A percentile compares a stretch with the other conserved stretches of the same genome.
Conservation (phyloP, 169 alveolate genomes). For the Eimeria falciformis region DNA sequence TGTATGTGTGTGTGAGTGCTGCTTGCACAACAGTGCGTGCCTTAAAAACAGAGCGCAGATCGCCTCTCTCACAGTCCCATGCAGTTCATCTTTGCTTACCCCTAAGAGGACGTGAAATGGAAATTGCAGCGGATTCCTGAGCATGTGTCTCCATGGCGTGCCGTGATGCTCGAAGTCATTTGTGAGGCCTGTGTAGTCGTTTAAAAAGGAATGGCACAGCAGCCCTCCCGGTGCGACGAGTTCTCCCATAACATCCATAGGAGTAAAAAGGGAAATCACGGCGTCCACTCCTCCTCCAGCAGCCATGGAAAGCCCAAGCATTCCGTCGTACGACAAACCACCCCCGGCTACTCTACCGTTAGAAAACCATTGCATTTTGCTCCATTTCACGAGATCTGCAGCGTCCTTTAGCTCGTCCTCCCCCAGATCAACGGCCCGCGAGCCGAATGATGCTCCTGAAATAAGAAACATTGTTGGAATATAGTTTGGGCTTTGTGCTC, state of each 20-base stretch:
- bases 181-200: slow-evolving; percentile 82
- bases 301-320: slow-evolving; percentile 83
- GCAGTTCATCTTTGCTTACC: no score
- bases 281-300: slow-evolving; percentile 76
- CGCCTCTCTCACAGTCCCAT: no score
- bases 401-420: slow-evolving; percentile 79
- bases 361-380: slow-evolving; percentile 80
- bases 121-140: slow-evolving; percentile 60
- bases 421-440: slow-evolving; percentile 81
- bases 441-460: slow-evolving; percentile 83
- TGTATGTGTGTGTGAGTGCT: no score
- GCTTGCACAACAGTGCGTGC: no score
- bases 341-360: slow-evolving; percentile 82
- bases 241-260: slow-evolving; percentile 82
- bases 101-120: neutral
- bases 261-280: slow-evolving; percentile 75
- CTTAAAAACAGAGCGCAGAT: no score
- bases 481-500: no score
- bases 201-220: slow-evolving; percentile 79
- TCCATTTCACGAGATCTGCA: slow-evolving; percentile 79
- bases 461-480: no score
- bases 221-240: slow-evolving; percentile 84
- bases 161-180: slow-evolving; percentile 81
- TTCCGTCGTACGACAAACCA: slow-evolving; percentile 84
- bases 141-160: slow-evolving; percentile 80